Evolutionary conservation across 768 basidiomycete genomes (phyloP), one percentile per base, ranked within the genome.

Genomic region (Leccinum truebloodii): DNA sequence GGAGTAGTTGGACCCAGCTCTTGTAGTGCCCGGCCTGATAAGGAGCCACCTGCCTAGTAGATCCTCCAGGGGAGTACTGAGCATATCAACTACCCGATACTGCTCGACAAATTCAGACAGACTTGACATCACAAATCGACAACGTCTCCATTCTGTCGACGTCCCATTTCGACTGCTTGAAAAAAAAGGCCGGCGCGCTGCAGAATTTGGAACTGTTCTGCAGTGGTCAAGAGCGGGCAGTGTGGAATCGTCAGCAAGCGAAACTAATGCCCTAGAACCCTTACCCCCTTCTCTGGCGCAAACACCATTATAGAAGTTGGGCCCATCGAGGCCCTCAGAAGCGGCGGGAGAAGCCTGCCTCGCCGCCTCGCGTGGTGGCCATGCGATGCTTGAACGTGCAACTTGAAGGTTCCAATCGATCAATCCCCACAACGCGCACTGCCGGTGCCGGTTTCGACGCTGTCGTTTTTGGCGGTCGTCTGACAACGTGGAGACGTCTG

Each of bases 321-420:
- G 26, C n/a, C 16, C 34, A 24, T 35, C 50, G 51, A 34, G 53
- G 26, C 20, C 5, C 26, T 50, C 49, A 4, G 35, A 54, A 54
- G 26, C 41, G 41, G 18, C 54, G 54, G 54, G 12, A 54, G 62
- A 64, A 54, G 57, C 35, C 18, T 32, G n/a, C 39, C 44, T 52
- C 41, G 41, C 50, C 34, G 26, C 50, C 30, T 56, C 58, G 55
- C 64, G 65, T 66, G 64, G 39, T 50, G 46, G 18, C 37, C 63
- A 64, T 34, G 37, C 63, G 53, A 59, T 41, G 20, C 44, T 41
- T 52, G 30, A 35, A 6, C 16, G 50, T 35, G 13, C n/a, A 34
- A 32, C 20, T n/a, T 18, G 51, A 39, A 53, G n/a, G 44, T 46
- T 46, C 12, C n/a, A 46, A 46, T 46, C 44, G 44, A 46, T 46